A percentile compares a stretch with the other conserved stretches of the same genome.
These are phyloP conservation scores for Aphanomyces stellatus DNA, from an alignment of 352 stramenopile species.

Conservation along the genomic window DNA sequence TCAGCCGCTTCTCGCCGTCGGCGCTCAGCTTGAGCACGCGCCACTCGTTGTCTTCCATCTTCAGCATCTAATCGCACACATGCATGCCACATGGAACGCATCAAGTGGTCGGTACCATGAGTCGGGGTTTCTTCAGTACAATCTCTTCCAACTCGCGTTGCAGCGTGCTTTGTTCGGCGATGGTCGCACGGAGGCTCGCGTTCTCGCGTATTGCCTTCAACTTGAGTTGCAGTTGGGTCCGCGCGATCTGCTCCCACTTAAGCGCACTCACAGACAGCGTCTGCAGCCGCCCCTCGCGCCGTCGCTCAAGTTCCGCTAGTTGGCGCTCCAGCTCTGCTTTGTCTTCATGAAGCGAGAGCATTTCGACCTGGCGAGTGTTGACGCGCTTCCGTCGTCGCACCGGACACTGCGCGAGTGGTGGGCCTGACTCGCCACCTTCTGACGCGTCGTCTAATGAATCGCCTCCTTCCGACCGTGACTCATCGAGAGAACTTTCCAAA, in stretches of 20 bases:
- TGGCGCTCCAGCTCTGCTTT: neutral
- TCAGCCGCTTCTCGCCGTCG: neutral
- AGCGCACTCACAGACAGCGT: neutral
- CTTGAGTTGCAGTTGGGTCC: neutral
- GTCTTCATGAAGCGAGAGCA: neutral
- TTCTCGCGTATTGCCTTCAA: neutral
- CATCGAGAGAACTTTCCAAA: too few relatives aligned
- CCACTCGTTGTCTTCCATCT: neutral
- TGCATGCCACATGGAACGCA: too few relatives aligned
- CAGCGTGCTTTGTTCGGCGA: neutral
- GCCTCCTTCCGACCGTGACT: too few relatives aligned
- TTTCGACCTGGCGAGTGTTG: neutral
- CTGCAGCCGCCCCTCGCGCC: neutral
- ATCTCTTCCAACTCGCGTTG: neutral
- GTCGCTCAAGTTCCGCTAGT: neutral
- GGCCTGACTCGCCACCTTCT: neutral
- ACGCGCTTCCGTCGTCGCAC: neutral
- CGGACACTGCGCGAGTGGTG: neutral
- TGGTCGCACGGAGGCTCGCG: neutral
- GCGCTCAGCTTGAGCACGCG: slow-evolving; percentile 2
- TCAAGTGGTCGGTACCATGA: neutral
- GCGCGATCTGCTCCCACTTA: neutral
- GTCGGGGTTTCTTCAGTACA: neutral
- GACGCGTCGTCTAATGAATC: neutral
- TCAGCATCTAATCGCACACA: neutral